Evolutionary conservation across 2,329 filamentous ascomycete species (phyloP).

Genomic region (Coniosporium uncinatum): DNA sequence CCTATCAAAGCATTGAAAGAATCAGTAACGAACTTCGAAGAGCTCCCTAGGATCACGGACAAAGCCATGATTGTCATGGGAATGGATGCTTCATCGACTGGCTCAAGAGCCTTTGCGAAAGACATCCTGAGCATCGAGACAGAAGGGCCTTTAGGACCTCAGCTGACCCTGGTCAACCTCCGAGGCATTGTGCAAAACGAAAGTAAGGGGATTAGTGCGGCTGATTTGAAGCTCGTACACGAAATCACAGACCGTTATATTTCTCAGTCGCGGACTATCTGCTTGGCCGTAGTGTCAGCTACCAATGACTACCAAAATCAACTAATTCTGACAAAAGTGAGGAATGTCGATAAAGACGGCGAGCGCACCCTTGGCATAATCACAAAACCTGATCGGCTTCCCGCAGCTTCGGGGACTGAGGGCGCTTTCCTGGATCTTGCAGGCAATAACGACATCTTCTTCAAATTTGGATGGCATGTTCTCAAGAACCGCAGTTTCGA

Average conservation of each 20-base stretch:
- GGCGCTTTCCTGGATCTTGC: slow-evolving; percentile 17
- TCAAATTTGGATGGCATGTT: slow-evolving; percentile 29
- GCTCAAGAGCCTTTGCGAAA: slow-evolving; percentile 11
- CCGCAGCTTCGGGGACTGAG: slow-evolving; percentile 16
- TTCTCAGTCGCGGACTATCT: slow-evolving; percentile 49
- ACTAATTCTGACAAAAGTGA: slow-evolving; percentile 36
- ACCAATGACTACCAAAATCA: slow-evolving; percentile 50
- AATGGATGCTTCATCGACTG: slow-evolving; percentile 3
- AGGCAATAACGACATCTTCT: slow-evolving; percentile 18
- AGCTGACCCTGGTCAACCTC: slow-evolving; percentile 25
- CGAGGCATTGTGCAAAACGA: slow-evolving; percentile 29
- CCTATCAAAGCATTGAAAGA: slow-evolving; percentile 7
- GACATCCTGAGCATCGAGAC: slow-evolving; percentile 19
- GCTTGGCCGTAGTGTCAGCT: slow-evolving; percentile 48
- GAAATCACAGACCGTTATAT: slow-evolving; percentile 48
- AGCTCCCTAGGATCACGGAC: slow-evolving; percentile 1
- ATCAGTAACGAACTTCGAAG: neutral
- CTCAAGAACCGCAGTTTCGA: slow-evolving; percentile 24
- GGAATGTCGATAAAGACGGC: slow-evolving; percentile 21
- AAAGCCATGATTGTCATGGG: slow-evolving; percentile 3
- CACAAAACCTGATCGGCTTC: slow-evolving; percentile 33
- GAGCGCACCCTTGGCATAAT: slow-evolving; percentile 35
- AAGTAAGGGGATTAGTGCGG: slow-evolving; percentile 19
- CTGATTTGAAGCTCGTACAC: slow-evolving; percentile 22
- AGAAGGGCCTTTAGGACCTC: slow-evolving; percentile 13